These are phyloP conservation scores for Trametes elegans DNA, from an alignment of 768 basidiomycete species.

Conservation along the genomic window DNA sequence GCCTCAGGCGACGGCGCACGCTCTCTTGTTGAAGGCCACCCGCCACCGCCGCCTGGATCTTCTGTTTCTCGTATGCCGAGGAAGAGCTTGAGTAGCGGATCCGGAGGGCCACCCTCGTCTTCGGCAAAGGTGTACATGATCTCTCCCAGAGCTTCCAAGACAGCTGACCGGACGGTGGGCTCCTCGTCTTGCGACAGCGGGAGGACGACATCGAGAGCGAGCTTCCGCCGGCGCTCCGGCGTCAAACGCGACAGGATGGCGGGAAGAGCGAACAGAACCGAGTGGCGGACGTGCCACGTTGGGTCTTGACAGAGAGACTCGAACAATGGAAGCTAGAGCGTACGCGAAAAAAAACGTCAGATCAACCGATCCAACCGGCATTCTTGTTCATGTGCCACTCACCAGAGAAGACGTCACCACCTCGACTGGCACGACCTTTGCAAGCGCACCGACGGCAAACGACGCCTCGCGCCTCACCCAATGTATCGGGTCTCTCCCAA, in stretches of 20 bases:
- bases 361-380: background rate
- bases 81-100: slow-evolving; percentile 73
- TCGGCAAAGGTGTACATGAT: slow-evolving; percentile 79
- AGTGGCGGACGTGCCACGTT: slow-evolving; percentile 83
- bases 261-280: slow-evolving; percentile 82
- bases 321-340: slow-evolving; percentile 73
- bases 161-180: slow-evolving; percentile 69
- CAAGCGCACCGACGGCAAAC: slow-evolving; percentile 84
- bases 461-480: slow-evolving; percentile 87
- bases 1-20: background rate
- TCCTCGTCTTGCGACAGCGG: slow-evolving; percentile 64
- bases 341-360: background rate
- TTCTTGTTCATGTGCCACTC: slow-evolving; percentile 25
- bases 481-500: slow-evolving; percentile 60
- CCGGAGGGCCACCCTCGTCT: slow-evolving; percentile 65
- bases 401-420: slow-evolving; percentile 65
- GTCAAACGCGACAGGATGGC: slow-evolving; percentile 70
- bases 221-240: slow-evolving; percentile 50
- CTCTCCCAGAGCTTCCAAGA: slow-evolving; percentile 86
- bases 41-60: slow-evolving; percentile 25
- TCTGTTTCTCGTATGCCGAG: slow-evolving; percentile 54
- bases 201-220: slow-evolving; percentile 65
- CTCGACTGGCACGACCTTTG: slow-evolving; percentile 82
- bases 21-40: background rate
- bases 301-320: slow-evolving; percentile 65